These are phyloP conservation scores for Seiridium cupressi DNA, from an alignment of 2,329 filamentous ascomycete species.

Conservation along the genomic window DNA sequence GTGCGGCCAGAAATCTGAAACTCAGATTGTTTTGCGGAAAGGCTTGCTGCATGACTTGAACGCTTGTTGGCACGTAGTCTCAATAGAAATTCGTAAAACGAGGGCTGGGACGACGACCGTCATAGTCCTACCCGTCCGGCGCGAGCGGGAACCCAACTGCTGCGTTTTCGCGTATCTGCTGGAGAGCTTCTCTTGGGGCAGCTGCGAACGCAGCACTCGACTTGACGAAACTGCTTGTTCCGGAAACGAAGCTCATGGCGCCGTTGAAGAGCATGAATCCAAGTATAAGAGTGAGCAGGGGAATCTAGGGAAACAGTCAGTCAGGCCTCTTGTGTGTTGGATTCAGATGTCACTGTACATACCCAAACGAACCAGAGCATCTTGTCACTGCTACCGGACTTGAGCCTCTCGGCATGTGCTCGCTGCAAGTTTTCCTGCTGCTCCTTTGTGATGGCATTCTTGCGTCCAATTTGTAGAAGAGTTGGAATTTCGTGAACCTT, in stretches of 20 bases:
- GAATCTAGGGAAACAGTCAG: constrained; percentile 26
- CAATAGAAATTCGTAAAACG: background rate
- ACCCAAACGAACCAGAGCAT: constrained; percentile 71
- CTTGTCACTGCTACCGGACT: constrained; percentile 61
- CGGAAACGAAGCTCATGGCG: constrained; percentile 22
- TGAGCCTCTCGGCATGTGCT: constrained; percentile 60
- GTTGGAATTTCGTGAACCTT: constrained; percentile 30
- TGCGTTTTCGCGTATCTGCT: constrained; percentile 10
- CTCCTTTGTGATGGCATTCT: constrained; percentile 62
- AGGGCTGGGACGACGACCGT: background rate
- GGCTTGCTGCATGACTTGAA: no score
- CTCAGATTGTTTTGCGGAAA: no score
- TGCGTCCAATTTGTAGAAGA: constrained; percentile 59
- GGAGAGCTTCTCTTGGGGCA: constrained; percentile 17
- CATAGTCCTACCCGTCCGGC: no score
- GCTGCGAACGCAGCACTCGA: constrained; percentile 13
- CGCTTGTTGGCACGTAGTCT: no score
- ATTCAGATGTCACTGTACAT: constrained; percentile 16
- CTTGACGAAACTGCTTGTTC: constrained; percentile 13
- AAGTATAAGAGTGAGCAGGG: constrained; percentile 33
- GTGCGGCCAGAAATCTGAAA: no score
- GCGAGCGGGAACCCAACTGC: background rate
- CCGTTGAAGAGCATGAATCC: constrained; percentile 33
- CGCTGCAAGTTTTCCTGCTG: constrained; percentile 63
- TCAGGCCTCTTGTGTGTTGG: background rate